These are phyloP conservation scores for Solanum okadae DNA, from an alignment of 257 asterid species.

Conservation along the genomic window DNA sequence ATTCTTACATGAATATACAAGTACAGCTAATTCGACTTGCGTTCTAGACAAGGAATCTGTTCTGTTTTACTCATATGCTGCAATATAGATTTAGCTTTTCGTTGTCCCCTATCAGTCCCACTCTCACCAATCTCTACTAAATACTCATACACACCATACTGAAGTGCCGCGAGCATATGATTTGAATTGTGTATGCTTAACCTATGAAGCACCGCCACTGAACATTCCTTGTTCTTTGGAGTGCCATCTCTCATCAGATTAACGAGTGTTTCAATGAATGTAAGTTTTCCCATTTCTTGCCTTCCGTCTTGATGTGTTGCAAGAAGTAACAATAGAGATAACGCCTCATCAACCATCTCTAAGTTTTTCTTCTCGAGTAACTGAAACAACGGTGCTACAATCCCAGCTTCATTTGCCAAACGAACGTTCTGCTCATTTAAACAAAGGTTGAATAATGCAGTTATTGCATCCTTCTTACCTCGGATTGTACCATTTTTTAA, in stretches of 20 bases:
- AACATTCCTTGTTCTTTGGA: slow-evolving; percentile 73
- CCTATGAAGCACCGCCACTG: slow-evolving; percentile 59
- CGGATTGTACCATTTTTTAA: slow-evolving; percentile 47
- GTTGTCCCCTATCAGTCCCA: slow-evolving; percentile 72
- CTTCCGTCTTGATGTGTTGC: slow-evolving; percentile 49
- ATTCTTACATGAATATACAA: neutral
- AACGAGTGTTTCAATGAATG: slow-evolving; percentile 47
- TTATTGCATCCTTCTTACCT: slow-evolving; percentile 79
- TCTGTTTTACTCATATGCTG: slow-evolving; percentile 42
- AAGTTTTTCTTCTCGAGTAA: slow-evolving; percentile 37
- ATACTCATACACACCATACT: slow-evolving; percentile 64
- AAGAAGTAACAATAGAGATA: slow-evolving; percentile 42
- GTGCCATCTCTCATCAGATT: slow-evolving; percentile 44
- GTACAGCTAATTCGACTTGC: neutral
- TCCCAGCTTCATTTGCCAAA: slow-evolving; percentile 58
- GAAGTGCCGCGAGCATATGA: slow-evolving; percentile 64
- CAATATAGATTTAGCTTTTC: slow-evolving; percentile 61
- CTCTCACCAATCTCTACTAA: slow-evolving; percentile 39
- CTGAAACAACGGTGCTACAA: slow-evolving; percentile 33
- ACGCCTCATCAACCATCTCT: slow-evolving; percentile 62
- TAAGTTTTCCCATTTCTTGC: slow-evolving; percentile 55
- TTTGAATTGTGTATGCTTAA: slow-evolving; percentile 47
- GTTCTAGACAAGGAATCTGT: slow-evolving; percentile 27
- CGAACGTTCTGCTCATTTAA: slow-evolving; percentile 41
- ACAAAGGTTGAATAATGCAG: slow-evolving; percentile 67